A percentile compares a stretch with the other conserved stretches of the same genome.
Conservation (phyloP, 257 asterid species). For the Salvia miltiorrhiza region DNA sequence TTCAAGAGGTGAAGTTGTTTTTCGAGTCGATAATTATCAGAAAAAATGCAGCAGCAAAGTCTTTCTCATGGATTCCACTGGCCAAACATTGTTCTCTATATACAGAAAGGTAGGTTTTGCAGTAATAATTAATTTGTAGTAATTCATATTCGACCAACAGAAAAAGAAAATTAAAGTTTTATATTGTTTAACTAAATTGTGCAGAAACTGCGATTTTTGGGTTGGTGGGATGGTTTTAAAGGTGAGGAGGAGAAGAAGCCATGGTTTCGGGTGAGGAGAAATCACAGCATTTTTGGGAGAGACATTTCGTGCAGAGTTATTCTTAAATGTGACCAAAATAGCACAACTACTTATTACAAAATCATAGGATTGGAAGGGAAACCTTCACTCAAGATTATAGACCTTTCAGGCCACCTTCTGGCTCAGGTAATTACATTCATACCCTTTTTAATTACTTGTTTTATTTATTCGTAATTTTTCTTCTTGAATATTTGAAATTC, state of each 20-base stretch:
- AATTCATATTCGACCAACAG: not conserved
- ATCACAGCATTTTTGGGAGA: slow-evolving; percentile 26
- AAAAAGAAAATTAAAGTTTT: not conserved
- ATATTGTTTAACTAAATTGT: not conserved
- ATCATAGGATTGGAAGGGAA: slow-evolving; percentile 43
- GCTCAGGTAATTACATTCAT: slow-evolving; percentile 51
- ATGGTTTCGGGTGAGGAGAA: slow-evolving; percentile 54
- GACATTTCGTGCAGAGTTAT: slow-evolving; percentile 35
- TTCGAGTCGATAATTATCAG: slow-evolving; percentile 80
- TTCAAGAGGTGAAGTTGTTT: slow-evolving; percentile 58
- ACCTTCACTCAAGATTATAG: slow-evolving; percentile 44
- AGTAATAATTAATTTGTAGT: not conserved
- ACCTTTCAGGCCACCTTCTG: slow-evolving; percentile 39
- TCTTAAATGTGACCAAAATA: slow-evolving; percentile 25
- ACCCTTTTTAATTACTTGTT: too few relatives aligned
- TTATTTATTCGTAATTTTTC: too few relatives aligned
- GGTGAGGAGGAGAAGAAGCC: slow-evolving; percentile 31
- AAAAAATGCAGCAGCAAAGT: slow-evolving; percentile 46
- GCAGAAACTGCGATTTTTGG: slow-evolving; percentile 46
- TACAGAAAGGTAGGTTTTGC: slow-evolving; percentile 50
- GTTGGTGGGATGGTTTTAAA: slow-evolving; percentile 57
- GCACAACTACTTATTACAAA: slow-evolving; percentile 29
- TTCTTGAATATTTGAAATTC: too few relatives aligned
- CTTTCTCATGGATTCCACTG: slow-evolving; percentile 64
- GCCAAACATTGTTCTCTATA: slow-evolving; percentile 61